These are phyloP conservation scores for Capsella bursapastoris DNA, from an alignment of 345 rosid genomes.

Conservation along the genomic window DNA sequence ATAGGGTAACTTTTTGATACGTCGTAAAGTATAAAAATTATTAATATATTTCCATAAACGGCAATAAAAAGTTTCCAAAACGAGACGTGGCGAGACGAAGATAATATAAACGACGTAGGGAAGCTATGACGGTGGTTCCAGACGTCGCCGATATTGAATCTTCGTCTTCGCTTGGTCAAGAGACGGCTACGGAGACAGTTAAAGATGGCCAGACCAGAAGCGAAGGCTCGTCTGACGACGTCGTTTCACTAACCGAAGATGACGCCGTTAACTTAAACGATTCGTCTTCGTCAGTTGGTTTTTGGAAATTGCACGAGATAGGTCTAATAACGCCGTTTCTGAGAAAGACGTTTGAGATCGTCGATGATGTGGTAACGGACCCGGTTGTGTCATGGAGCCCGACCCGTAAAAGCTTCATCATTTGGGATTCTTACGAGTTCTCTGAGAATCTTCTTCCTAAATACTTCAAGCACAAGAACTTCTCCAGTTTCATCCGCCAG, in stretches of 20 bases:
- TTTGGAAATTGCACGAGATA: constrained; percentile 57
- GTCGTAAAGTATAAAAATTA: neutral
- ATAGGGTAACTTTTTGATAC: neutral
- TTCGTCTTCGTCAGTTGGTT: constrained; percentile 6
- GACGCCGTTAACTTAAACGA: constrained; percentile 5
- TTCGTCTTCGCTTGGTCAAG: neutral
- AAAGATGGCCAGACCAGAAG: neutral
- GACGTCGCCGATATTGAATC: neutral
- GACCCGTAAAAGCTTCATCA: constrained; percentile 56
- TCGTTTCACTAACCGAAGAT: neutral
- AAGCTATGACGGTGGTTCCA: neutral
- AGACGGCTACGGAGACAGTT: neutral
- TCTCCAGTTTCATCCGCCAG: constrained; percentile 79
- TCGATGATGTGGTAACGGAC: constrained; percentile 59
- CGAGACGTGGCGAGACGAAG: no score
- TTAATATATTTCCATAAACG: neutral
- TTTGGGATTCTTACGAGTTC: constrained; percentile 60
- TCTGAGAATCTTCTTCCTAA: constrained; percentile 56
- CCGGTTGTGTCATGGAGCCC: constrained; percentile 58
- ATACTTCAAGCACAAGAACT: constrained; percentile 74
- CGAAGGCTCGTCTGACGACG: neutral
- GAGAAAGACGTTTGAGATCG: constrained; percentile 62
- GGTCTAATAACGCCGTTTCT: constrained; percentile 66
- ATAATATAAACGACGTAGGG: neutral
- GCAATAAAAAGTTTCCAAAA: neutral